Conservation (phyloP, 768 basidiomycete species). For the Sporobolomyces phaffii region DNA sequence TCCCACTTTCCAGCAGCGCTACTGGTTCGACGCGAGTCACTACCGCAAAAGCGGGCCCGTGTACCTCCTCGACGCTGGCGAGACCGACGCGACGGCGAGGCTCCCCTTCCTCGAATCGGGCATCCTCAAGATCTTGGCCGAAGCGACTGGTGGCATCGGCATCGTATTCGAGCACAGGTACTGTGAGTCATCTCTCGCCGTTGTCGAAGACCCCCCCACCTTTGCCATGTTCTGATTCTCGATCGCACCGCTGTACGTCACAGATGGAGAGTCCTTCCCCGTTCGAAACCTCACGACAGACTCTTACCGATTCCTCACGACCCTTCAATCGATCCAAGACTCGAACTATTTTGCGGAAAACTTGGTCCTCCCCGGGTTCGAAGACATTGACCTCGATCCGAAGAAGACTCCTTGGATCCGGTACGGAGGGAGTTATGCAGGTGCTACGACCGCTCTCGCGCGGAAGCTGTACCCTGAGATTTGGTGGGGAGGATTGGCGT, state of each 20-base stretch:
- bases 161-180: constrained; percentile 43
- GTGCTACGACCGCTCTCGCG: constrained; percentile 89
- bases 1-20: constrained; percentile 75
- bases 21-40: constrained; percentile 81
- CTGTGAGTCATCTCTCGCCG: constrained; percentile 46
- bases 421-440: constrained; percentile 67
- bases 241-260: no score
- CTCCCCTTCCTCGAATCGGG: constrained; percentile 64
- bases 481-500: constrained; percentile 84
- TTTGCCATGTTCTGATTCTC: no score
- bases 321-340: constrained; percentile 81
- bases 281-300: constrained; percentile 21
- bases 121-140: constrained; percentile 77
- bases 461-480: constrained; percentile 75
- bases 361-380: constrained; percentile 65
- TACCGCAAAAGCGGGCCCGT: constrained; percentile 75
- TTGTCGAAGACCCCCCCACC: no score
- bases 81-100: constrained; percentile 67
- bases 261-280: constrained; percentile 5
- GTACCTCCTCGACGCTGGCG: constrained; percentile 85
- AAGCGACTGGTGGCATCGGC: constrained; percentile 76
- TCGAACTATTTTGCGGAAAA: constrained; percentile 84
- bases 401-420: constrained; percentile 48
- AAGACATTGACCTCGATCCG: constrained; percentile 47
- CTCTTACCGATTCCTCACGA: constrained; percentile 68